phyloP scores from a whole-genome alignment of 805 yeast species.

The Pichia cabralensis region DNA sequence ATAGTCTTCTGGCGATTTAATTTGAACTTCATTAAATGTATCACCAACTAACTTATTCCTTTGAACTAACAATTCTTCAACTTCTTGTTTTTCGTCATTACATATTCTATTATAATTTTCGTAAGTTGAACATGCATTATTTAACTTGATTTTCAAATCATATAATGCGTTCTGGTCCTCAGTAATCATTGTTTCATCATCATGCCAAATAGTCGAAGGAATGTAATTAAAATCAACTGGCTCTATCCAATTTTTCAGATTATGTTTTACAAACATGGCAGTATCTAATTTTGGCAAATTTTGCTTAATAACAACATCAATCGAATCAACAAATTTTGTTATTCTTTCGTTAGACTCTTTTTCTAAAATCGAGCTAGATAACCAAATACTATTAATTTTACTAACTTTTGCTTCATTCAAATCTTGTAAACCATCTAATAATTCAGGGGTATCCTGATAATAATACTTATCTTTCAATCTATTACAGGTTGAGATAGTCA shows the following conservation, averaged over 20 bases:
- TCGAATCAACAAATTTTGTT: constrained; percentile 34
- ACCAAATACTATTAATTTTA: constrained; percentile 59
- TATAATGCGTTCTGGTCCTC: constrained; percentile 42
- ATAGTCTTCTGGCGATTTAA: constrained; percentile 28
- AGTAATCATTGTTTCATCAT: constrained; percentile 68
- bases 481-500: constrained; percentile 76
- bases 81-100: constrained; percentile 38
- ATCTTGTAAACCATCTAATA: constrained; percentile 76
- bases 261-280: constrained; percentile 89
- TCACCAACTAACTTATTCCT: constrained; percentile 25
- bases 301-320: constrained; percentile 49
- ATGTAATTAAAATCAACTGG: constrained; percentile 78
- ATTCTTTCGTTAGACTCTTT: constrained; percentile 34
- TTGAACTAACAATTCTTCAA: constrained; percentile 32
- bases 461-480: constrained; percentile 86
- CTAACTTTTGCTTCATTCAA: constrained; percentile 70
- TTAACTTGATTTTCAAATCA: constrained; percentile 43
- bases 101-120: constrained; percentile 32
- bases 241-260: constrained; percentile 65
- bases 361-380: constrained; percentile 54
- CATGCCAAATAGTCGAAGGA: constrained; percentile 95
- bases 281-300: constrained; percentile 71
- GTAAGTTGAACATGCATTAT: constrained; percentile 29
- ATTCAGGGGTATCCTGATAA: constrained; percentile 88
- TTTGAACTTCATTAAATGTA: constrained; percentile 29